These are phyloP conservation scores for Phytophthora litchii DNA, from an alignment of 352 stramenopile genomes.

Conservation along the genomic window DNA sequence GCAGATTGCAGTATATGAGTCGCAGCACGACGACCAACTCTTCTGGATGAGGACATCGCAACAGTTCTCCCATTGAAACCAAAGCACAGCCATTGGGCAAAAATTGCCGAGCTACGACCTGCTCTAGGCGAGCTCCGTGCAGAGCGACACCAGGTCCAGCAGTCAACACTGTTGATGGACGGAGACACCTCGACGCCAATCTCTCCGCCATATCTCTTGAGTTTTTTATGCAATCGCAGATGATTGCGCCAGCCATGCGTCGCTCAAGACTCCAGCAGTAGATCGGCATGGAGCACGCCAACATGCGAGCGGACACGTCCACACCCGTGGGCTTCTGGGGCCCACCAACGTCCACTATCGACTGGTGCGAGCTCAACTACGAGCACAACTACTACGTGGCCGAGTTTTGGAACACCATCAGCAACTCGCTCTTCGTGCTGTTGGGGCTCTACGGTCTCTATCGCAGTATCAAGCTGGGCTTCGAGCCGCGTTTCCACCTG, in stretches of 20 bases:
- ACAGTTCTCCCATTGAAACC: no score
- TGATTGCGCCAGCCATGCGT: constrained; percentile 12
- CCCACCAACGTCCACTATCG: constrained; percentile 68
- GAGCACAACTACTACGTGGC: constrained; percentile 74
- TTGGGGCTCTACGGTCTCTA: constrained; percentile 72
- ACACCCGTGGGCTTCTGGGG: constrained; percentile 63
- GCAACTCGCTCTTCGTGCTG: constrained; percentile 78
- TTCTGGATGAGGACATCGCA: no score
- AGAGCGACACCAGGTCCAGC: no score
- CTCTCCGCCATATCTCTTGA: constrained; percentile 1
- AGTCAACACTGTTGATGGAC: constrained; percentile 2
- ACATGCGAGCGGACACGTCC: constrained; percentile 19
- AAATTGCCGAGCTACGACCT: no score
- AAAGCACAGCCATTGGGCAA: not conserved
- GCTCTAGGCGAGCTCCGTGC: no score
- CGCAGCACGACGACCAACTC: no score
- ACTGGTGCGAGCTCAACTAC: constrained; percentile 90
- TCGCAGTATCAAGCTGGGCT: constrained; percentile 57
- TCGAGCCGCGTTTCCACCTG: constrained; percentile 76
- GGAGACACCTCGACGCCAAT: not conserved
- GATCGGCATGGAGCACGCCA: constrained; percentile 19
- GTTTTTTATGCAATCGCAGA: constrained; percentile 24
- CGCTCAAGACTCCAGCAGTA: not conserved
- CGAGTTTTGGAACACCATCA: constrained; percentile 89
- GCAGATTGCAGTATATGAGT: no score